phyloP scores from a whole-genome alignment of 176 grass and related monocot genomes.

The Musa beccarii region DNA sequence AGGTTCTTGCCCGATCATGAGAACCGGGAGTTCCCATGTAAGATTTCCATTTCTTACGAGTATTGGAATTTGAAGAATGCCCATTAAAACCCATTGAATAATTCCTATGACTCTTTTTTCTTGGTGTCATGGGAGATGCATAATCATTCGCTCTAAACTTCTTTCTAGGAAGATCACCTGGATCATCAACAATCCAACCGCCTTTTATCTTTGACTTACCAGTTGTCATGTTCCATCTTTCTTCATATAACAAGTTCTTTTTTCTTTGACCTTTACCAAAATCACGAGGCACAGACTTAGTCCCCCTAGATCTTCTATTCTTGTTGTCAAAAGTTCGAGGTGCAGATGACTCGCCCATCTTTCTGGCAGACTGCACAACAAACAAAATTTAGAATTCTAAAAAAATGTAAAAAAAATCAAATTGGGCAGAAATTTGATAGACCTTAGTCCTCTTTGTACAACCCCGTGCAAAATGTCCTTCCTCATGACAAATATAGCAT shows the following conservation, averaged over 20 bases:
- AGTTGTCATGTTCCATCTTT: slow-evolving; percentile 28
- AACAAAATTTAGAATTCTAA: slow-evolving; percentile 9
- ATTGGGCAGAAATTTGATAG: background rate
- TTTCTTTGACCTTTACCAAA: slow-evolving; percentile 35
- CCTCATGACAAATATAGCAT: slow-evolving; percentile 14
- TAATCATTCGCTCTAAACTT: slow-evolving; percentile 51
- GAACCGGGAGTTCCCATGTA: slow-evolving; percentile 8
- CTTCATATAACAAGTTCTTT: slow-evolving; percentile 41
- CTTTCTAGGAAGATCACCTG: slow-evolving; percentile 31
- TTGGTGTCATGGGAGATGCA: slow-evolving; percentile 36
- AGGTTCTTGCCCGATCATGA: background rate
- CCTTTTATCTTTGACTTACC: slow-evolving; percentile 54
- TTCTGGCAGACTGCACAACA: slow-evolving; percentile 34
- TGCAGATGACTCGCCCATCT: slow-evolving; percentile 32
- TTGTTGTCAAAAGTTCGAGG: slow-evolving; percentile 31
- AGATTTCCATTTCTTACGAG: slow-evolving; percentile 24
- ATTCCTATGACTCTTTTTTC: slow-evolving; percentile 16
- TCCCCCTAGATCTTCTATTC: slow-evolving; percentile 27
- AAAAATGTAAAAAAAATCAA: background rate
- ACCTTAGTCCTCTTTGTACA: slow-evolving; percentile 62
- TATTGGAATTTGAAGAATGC: slow-evolving; percentile 44
- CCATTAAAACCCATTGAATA: slow-evolving; percentile 11
- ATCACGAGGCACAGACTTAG: slow-evolving; percentile 58
- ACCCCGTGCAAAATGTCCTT: slow-evolving; percentile 59
- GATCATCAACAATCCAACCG: slow-evolving; percentile 52